Evolutionary conservation across 495 filamentous ascomycete genomes (phyloP).

Genomic region (Xylaria longipes): DNA sequence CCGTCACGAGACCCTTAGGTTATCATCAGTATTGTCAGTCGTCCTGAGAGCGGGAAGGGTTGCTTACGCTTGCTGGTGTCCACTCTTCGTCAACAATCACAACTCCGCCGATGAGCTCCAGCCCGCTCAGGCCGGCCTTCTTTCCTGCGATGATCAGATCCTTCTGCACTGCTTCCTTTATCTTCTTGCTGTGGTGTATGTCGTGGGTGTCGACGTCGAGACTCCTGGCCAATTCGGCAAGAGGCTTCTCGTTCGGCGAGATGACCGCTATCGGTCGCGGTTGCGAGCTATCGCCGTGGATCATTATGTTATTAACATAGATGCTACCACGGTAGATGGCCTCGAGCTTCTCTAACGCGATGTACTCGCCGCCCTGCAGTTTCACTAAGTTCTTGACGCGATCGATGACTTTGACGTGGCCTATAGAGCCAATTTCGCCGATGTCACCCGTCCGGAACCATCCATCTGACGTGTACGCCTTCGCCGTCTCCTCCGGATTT

Average conservation of each 20-base stretch:
- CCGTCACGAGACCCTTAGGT: slow-evolving; percentile 62
- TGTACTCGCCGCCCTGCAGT: slow-evolving; percentile 69
- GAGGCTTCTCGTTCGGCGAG: slow-evolving; percentile 59
- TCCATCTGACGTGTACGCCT: slow-evolving; percentile 80
- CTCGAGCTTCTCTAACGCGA: slow-evolving; percentile 71
- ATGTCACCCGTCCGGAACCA: slow-evolving; percentile 96
- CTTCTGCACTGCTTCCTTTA: slow-evolving; percentile 59
- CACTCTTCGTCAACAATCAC: slow-evolving; percentile 70
- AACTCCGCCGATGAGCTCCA: slow-evolving; percentile 66
- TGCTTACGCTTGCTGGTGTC: slow-evolving; percentile 65
- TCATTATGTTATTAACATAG: slow-evolving; percentile 64
- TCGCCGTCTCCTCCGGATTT: slow-evolving; percentile 80
- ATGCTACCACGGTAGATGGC: slow-evolving; percentile 63
- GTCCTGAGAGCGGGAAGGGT: background rate
- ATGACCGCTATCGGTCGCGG: slow-evolving; percentile 64
- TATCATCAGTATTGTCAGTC: slow-evolving; percentile 32
- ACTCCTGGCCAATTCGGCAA: slow-evolving; percentile 58
- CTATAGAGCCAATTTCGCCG: slow-evolving; percentile 72
- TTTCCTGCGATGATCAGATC: slow-evolving; percentile 58
- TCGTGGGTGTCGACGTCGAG: slow-evolving; percentile 57
- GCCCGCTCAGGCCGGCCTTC: slow-evolving; percentile 57
- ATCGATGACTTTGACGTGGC: slow-evolving; percentile 86
- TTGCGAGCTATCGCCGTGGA: slow-evolving; percentile 59
- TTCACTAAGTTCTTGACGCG: slow-evolving; percentile 86
- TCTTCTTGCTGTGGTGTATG: slow-evolving; percentile 50